Conservation (phyloP, 2,329 filamentous ascomycete species). For the Penicillium sp. region DNA sequence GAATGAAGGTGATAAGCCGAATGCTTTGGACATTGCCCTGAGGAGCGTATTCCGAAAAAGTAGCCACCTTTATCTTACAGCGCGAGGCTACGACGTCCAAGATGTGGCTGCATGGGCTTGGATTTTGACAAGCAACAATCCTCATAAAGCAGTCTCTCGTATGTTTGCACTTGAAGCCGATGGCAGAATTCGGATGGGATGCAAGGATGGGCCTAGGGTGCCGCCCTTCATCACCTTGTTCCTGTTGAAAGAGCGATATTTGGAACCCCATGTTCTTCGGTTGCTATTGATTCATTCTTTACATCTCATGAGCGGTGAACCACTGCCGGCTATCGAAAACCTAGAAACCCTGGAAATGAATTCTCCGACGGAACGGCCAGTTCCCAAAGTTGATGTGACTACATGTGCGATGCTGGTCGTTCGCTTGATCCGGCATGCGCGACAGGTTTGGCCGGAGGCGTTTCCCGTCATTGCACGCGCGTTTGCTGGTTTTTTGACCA, state of each 20-base stretch:
- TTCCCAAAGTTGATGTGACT: slow-evolving; percentile 25
- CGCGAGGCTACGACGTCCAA: slow-evolving; percentile 34
- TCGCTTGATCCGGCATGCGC: slow-evolving; percentile 54
- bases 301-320: slow-evolving; percentile 33
- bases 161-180: slow-evolving; percentile 34
- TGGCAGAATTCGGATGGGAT: slow-evolving; percentile 4
- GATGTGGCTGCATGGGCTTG: slow-evolving; percentile 51
- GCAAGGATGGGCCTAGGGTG: slow-evolving; percentile 18
- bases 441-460: slow-evolving; percentile 50
- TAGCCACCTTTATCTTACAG: slow-evolving; percentile 30
- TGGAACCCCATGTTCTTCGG: slow-evolving; percentile 45
- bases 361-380: neutral
- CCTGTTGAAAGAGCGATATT: slow-evolving; percentile 45
- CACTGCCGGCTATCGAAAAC: slow-evolving; percentile 13
- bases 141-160: slow-evolving; percentile 39
- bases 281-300: slow-evolving; percentile 44
- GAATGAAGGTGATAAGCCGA: neutral
- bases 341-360: neutral
- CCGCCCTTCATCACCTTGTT: slow-evolving; percentile 52
- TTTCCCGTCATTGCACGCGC: slow-evolving; percentile 45
- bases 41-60: slow-evolving; percentile 33
- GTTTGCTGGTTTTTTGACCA: slow-evolving; percentile 37
- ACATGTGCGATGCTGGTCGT: slow-evolving; percentile 44
- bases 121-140: slow-evolving; percentile 42
- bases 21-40: slow-evolving; percentile 29